phyloP scores from a whole-genome alignment of 2,329 filamentous ascomycete species.

The Fusarium nygamai region DNA sequence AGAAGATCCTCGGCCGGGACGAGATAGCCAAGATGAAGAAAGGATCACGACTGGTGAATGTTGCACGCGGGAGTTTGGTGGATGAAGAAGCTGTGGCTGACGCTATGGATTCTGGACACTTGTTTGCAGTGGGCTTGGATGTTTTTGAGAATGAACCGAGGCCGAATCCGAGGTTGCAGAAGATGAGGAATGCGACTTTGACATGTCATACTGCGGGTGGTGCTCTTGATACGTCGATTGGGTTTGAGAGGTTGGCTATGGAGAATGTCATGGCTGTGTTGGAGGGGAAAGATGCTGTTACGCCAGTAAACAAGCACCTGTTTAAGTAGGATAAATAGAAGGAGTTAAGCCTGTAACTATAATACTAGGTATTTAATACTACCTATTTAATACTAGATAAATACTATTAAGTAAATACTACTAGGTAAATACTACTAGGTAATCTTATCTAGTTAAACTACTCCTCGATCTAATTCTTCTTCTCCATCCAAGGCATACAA shows the following conservation, averaged over 20 bases:
- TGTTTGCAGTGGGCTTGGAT: constrained; percentile 44
- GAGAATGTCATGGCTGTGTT: constrained; percentile 62
- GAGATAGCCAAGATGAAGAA: constrained; percentile 58
- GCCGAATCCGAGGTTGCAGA: constrained; percentile 43
- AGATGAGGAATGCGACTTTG: constrained; percentile 51
- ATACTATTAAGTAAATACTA: too few species aligned
- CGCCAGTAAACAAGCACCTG: constrained; percentile 50
- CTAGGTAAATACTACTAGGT: too few species aligned
- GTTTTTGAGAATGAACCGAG: constrained; percentile 26
- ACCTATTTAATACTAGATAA: too few species aligned
- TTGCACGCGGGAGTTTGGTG: constrained; percentile 50
- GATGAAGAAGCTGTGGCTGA: constrained; percentile 30
- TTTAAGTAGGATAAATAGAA: background rate
- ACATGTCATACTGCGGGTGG: constrained; percentile 66
- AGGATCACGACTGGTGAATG: constrained; percentile 63
- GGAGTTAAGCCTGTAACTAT: background rate
- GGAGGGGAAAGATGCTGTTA: constrained; percentile 49
- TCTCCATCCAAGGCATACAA: constrained; percentile 1
- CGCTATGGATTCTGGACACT: constrained; percentile 15
- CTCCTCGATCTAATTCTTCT: background rate
- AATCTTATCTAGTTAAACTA: too few species aligned
- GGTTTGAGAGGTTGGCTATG: constrained; percentile 65
- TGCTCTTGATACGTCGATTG: constrained; percentile 62
- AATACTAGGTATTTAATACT: too few species aligned
- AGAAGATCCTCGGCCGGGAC: background rate